phyloP scores from a whole-genome alignment of 352 stramenopile genomes.

The Pythium brassicae region DNA sequence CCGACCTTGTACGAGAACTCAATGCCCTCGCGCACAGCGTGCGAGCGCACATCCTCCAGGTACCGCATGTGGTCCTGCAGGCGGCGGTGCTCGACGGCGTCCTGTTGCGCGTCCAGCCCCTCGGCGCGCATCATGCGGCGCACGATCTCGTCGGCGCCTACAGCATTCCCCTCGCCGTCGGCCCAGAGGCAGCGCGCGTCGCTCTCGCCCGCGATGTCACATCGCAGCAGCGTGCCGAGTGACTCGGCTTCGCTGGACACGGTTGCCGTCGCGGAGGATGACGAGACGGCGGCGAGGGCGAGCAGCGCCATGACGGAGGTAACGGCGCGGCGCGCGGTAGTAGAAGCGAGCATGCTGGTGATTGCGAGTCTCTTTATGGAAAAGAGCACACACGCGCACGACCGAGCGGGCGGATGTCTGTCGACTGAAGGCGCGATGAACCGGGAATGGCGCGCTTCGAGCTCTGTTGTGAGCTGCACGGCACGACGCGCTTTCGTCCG shows the following conservation, averaged over 20 bases:
- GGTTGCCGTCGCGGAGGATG: neutral
- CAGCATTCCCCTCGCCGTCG: slow-evolving; percentile 28
- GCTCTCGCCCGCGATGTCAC: slow-evolving; percentile 10
- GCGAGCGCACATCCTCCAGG: slow-evolving; percentile 58
- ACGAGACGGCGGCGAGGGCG: slow-evolving; percentile 7
- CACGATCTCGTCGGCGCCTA: slow-evolving; percentile 41
- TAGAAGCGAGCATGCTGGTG: slow-evolving; percentile 1
- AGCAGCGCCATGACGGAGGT: slow-evolving; percentile 3
- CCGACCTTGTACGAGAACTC: slow-evolving; percentile 60
- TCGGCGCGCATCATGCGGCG: slow-evolving; percentile 55
- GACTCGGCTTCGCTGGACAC: slow-evolving; percentile 11
- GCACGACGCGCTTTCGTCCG: neutral
- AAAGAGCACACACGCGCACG: neutral
- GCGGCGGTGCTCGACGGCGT: slow-evolving; percentile 36
- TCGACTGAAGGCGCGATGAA: neutral
- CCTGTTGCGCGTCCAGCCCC: slow-evolving; percentile 19
- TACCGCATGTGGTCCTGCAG: slow-evolving; percentile 62
- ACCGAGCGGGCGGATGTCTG: neutral
- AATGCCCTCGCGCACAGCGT: slow-evolving; percentile 31
- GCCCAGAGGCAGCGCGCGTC: slow-evolving; percentile 46
- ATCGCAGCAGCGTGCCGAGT: slow-evolving; percentile 60
- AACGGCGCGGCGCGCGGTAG: slow-evolving; percentile 3
- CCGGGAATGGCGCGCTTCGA: no score
- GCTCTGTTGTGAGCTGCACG: neutral
- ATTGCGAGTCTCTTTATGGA: neutral